Conservation (phyloP, 371 early-diverging fungal species). For the Mortierella sp. region DNA sequence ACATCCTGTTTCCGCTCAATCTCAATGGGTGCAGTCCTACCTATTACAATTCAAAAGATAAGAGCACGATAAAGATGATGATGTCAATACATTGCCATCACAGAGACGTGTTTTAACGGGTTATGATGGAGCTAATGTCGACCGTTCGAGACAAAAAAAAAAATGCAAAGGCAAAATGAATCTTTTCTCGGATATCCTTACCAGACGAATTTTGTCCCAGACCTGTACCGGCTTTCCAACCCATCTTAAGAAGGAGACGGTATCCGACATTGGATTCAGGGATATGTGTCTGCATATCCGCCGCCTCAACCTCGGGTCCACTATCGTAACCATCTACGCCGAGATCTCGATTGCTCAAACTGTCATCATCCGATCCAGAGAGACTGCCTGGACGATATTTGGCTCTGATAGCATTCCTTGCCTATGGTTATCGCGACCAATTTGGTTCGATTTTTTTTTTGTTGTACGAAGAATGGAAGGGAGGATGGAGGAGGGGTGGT, state of each 20-base stretch:
- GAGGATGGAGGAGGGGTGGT: not conserved
- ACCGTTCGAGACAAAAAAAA: too few relatives aligned
- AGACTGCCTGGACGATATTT: constrained; percentile 21
- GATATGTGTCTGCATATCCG: constrained; percentile 67
- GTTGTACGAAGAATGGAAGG: not conserved
- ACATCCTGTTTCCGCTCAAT: constrained; percentile 64
- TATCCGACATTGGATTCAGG: constrained; percentile 71
- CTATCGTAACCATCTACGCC: constrained; percentile 12
- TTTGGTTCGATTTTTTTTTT: not conserved
- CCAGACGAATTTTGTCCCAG: constrained; percentile 65
- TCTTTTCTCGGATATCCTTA: not conserved
- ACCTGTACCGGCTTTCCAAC: constrained; percentile 79
- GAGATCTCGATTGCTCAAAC: constrained; percentile 4
- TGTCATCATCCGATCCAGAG: constrained; percentile 25
- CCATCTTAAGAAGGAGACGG: constrained; percentile 72
- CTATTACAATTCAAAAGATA: constrained; percentile 46
- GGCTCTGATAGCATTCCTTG: constrained; percentile 32
- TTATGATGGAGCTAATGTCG: too few relatives aligned
- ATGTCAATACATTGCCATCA: too few relatives aligned
- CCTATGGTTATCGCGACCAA: constrained; percentile 4
- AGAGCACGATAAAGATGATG: not conserved
- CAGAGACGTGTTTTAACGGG: too few relatives aligned
- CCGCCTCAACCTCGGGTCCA: constrained; percentile 37
- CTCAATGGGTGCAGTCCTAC: constrained; percentile 75
- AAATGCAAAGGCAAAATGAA: too few relatives aligned